These are phyloP conservation scores for Entomophthora muscae DNA, from an alignment of 371 early-diverging fungal genomes.

Conservation along the genomic window DNA sequence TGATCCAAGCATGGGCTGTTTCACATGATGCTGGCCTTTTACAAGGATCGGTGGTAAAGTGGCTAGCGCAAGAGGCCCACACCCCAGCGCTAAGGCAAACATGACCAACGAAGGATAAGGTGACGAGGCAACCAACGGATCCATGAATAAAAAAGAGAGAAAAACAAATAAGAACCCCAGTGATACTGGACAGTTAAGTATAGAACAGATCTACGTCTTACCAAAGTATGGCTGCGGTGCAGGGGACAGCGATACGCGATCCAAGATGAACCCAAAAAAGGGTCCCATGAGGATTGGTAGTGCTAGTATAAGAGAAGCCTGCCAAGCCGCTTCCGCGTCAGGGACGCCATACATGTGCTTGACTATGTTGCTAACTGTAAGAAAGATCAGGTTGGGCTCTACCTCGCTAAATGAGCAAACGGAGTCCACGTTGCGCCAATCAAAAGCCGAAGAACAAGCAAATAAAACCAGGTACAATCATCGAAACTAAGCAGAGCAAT, in stretches of 20 bases:
- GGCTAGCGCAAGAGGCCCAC: slow-evolving; percentile 6
- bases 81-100: slow-evolving; percentile 5
- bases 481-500: background rate
- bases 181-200: background rate
- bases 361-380: background rate
- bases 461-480: slow-evolving; percentile 5
- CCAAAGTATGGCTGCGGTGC: background rate
- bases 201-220: background rate
- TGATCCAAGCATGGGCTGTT: background rate
- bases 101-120: slow-evolving; percentile 4
- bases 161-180: background rate
- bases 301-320: background rate
- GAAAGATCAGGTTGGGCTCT: background rate
- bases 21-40: background rate
- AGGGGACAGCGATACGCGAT: background rate
- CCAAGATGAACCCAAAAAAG: slow-evolving; percentile 3
- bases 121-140: background rate
- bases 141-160: background rate
- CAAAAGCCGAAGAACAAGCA: background rate
- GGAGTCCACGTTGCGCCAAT: slow-evolving; percentile 7
- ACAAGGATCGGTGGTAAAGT: slow-evolving; percentile 4
- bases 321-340: slow-evolving; percentile 1
- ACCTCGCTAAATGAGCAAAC: slow-evolving; percentile 6
- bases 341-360: background rate
- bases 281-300: slow-evolving; percentile 4